Percentiles rank a stretch among this genome's conserved stretches.
Conservation (phyloP, 306 rosid genomes). For the Prunus persica region Prunus_persica_NCBIv2 NC_034014.1:21886501-21887000, state of each 20-base stretch:
- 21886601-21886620: background rate
- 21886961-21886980: background rate
- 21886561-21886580: slow-evolving; percentile 34
- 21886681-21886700: slow-evolving; percentile 24
- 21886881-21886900: background rate
- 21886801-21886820: slow-evolving; percentile 62
- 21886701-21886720: slow-evolving; percentile 36
- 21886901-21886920: no score
- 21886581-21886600: slow-evolving; percentile 3
- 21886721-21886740: slow-evolving; percentile 2
- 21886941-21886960: background rate
- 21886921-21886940: no score
- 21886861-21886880: slow-evolving; percentile 5
- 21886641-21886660: slow-evolving; percentile 28
- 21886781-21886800: slow-evolving; percentile 36
- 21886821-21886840: slow-evolving; percentile 37
- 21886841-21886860: slow-evolving; percentile 7
- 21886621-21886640: slow-evolving; percentile 22
- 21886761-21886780: slow-evolving; percentile 34
- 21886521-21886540: slow-evolving; percentile 82
- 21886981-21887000: background rate
- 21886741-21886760: slow-evolving; percentile 32
- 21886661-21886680: slow-evolving; percentile 27
- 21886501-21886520: slow-evolving; percentile 71
- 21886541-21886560: slow-evolving; percentile 45